Evolutionary conservation across 257 asterid genomes (phyloP), one percentile per base, ranked within the genome.

Genomic region (Ballota nigra): DNA sequence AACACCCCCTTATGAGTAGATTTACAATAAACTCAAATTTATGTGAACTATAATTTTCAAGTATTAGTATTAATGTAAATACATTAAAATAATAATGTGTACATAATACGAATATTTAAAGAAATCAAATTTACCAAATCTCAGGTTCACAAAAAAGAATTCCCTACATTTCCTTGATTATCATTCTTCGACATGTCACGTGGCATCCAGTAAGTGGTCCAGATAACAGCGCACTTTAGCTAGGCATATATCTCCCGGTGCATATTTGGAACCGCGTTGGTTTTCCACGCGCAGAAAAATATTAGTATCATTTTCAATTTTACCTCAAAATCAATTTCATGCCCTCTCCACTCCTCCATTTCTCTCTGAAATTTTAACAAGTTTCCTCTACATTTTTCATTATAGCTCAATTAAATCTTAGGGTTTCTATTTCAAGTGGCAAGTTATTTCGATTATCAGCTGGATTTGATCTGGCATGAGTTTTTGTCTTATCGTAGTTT

Each of bases 191-290:
- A 74, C 67, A 66, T 56, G 65, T 23, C 60, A 71, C 76, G 70
- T 61, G 70, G 63, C 62, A 20, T 13, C 19, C 53, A 16, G 31
- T 23, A 9, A 34, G 8, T 67, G 74, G 74, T 47, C 58, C 77
- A 19, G 38, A 8, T 66, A 69, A 38, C 80, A 69, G 80, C 79
- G 75, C 79, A 75, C 40, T 47, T 67, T 74, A 67, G 79, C 75
- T 24, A 61, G 52, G 74, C 69, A 55, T 7, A 1, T 16, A 28
- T 43, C 31, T 29, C 7, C 58, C 58, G 68, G 72, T 31, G 72
- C 66, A 55, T 55, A 19, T 55, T 16, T 26, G 18, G 40, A 53
- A 55, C 49, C 49, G 70, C 31, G 51, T 62, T 31, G 0, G 67
- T 8, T 33, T 20, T 13, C 55, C 55, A 40, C 70, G 36, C 71